Evolutionary conservation across 2,329 filamentous ascomycete species (phyloP), one percentile per base, ranked within the genome.

Genomic region (Cadophora malorum): DNA sequence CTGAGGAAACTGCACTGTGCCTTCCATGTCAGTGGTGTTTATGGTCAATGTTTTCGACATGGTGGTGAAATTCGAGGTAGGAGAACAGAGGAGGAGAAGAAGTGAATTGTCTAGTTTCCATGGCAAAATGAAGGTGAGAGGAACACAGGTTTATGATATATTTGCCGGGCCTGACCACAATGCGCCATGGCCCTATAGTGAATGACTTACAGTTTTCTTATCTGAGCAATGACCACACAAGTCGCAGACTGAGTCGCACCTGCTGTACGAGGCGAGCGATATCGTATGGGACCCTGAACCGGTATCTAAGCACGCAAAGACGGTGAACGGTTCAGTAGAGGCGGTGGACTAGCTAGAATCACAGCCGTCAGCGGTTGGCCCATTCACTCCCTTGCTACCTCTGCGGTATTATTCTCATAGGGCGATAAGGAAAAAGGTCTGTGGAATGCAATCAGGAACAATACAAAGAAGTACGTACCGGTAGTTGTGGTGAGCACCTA

Each of bases 11-110:
- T 74, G 67, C 60, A 67, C 38, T 41, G 69, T 58, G 31, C 62
- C 67, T 65, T 68, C 65, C 3, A 73, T 33, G 68, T 76, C 68
- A 75, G 74, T 59, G 56, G 70, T 73, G 69, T 70, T 73, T 50
- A 73, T 33, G 35, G 67, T 70, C 21, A 72, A 71, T 38, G 70
- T 74, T 65, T 72, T 71, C 9, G 70, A 55, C 71, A 73, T 73
- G 28, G 61, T 69, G 58, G 59, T 33, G 19, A 55, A 23, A 28
- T 68, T 61, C 56, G 52, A 61, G 38, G n/a, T 28, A 28, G 35
- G 14, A 21, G 31, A 59, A 60, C 41, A 19, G n/a, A 45, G 41
- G 14, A 53, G 60, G 58, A 28, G n/a, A 63, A 49, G 33, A 58
- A 60, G 41, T 41, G 53, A 60, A 58, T 7, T n/a, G 50, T 7